These are phyloP conservation scores for Periconia macrospinosa DNA, from an alignment of 2,329 filamentous ascomycete genomes.

Conservation along the genomic window DNA sequence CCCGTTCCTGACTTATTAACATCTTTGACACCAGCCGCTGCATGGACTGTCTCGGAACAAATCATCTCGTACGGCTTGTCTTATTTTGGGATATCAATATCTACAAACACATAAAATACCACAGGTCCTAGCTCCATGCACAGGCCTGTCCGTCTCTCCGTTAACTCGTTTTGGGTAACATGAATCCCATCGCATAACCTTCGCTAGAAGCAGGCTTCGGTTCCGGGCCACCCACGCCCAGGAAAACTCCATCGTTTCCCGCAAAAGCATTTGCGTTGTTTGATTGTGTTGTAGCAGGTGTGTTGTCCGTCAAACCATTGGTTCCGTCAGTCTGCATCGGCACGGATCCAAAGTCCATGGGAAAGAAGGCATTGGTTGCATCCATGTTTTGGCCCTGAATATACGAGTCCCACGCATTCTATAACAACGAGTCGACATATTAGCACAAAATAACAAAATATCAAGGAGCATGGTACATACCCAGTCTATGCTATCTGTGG, in stretches of 20 bases:
- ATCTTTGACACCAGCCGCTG: neutral
- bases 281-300: conserved; percentile 18
- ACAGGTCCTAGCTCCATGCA: neutral
- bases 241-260: conserved; percentile 38
- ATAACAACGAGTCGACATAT: neutral
- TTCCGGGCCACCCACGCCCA: conserved; percentile 39
- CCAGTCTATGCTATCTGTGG: conserved; percentile 60
- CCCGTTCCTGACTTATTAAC: neutral
- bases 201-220: conserved; percentile 24
- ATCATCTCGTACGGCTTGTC: no score
- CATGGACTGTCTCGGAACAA: no score
- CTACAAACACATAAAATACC: neutral
- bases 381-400: conserved; percentile 61
- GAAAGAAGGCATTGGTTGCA: conserved; percentile 46
- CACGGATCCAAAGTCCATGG: conserved; percentile 44
- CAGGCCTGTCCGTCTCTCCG: neutral
- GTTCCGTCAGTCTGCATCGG: conserved; percentile 33
- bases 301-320: conserved; percentile 19
- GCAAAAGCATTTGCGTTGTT: conserved; percentile 32
- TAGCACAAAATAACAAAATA: conserved; percentile 6
- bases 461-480: conserved; percentile 47
- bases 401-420: conserved; percentile 69
- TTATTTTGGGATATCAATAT: no score
- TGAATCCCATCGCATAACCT: conserved; percentile 32
- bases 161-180: conserved; percentile 24